phyloP scores from a whole-genome alignment of 2,329 filamentous ascomycete genomes.

The Penicillium decumbens region DNA sequence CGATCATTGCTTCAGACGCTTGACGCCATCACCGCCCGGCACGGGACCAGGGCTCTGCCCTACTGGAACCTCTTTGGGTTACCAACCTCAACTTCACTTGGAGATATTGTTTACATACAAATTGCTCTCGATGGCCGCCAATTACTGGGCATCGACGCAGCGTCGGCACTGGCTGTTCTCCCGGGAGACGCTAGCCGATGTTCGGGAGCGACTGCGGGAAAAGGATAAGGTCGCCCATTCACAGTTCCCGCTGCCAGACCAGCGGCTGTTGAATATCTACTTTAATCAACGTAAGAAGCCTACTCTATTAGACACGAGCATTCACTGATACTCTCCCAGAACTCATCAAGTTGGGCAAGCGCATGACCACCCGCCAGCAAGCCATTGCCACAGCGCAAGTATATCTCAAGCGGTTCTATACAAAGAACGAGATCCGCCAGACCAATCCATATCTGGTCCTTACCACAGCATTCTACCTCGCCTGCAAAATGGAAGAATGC shows the following conservation, averaged over 20 bases:
- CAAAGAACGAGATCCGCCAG: conserved; percentile 80
- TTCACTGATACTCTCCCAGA: conserved; percentile 48
- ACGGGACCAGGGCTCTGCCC: conserved; percentile 31
- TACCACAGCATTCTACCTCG: conserved; percentile 89
- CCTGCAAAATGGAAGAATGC: conserved; percentile 96
- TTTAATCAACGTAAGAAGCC: conserved; percentile 72
- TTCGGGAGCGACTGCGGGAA: conserved; percentile 72
- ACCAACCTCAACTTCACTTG: neutral
- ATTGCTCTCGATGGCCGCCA: conserved; percentile 68
- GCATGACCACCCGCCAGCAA: conserved; percentile 81
- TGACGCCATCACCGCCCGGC: conserved; percentile 29
- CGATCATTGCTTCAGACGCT: conserved; percentile 32
- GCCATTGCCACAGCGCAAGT: conserved; percentile 89
- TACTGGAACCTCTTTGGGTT: conserved; percentile 30
- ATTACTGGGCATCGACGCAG: conserved; percentile 96
- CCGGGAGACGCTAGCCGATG: conserved; percentile 69
- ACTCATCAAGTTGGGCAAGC: conserved; percentile 75
- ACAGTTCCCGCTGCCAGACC: conserved; percentile 76
- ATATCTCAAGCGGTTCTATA: conserved; percentile 92
- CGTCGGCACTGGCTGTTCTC: conserved; percentile 86
- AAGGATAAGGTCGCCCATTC: conserved; percentile 69
- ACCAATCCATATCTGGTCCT: conserved; percentile 92
- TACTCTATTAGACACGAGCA: neutral
- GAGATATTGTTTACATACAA: neutral
- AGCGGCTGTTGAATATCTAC: conserved; percentile 80